Conservation (phyloP, 1,139 yeast genomes). For the Pneumocystis wakefieldiae region DNA sequence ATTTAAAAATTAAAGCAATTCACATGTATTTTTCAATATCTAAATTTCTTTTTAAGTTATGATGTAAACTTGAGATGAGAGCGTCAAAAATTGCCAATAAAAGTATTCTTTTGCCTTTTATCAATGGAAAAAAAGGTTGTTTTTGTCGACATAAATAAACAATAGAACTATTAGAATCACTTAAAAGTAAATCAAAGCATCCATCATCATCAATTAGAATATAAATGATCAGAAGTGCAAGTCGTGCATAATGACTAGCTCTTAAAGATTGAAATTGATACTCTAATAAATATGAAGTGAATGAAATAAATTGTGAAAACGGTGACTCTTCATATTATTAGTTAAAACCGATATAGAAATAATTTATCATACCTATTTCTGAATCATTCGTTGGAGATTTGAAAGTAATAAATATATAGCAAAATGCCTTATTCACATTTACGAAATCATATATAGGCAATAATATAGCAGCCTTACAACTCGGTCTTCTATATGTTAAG, state of each 20-base stretch:
- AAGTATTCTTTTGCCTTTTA: constrained; percentile 18
- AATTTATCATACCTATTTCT: constrained; percentile 6
- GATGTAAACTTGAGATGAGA: constrained; percentile 22
- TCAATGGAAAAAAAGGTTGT: constrained; percentile 20
- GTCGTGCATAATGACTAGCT: constrained; percentile 22
- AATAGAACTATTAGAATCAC: constrained; percentile 14
- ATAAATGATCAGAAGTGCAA: constrained; percentile 22
- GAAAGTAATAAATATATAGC: constrained; percentile 20
- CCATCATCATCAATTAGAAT: constrained; percentile 22
- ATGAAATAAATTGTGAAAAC: constrained; percentile 19
- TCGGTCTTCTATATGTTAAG: constrained; percentile 7
- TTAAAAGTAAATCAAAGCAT: constrained; percentile 4
- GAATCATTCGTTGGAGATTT: neutral
- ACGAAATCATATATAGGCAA: constrained; percentile 27
- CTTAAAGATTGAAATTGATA: constrained; percentile 21
- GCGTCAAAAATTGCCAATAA: constrained; percentile 25
- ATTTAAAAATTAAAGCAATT: neutral
- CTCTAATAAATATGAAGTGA: constrained; percentile 22
- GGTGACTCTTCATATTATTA: constrained; percentile 8
- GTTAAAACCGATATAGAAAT: neutral
- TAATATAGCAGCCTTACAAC: constrained; percentile 12
- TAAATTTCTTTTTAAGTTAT: constrained; percentile 21
- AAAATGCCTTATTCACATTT: constrained; percentile 25
- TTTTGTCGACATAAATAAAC: constrained; percentile 20
- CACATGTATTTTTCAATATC: constrained; percentile 22